Evolutionary conservation across 1,139 yeast genomes (phyloP), one percentile per base, ranked within the genome.

Genomic region (Pichia sorboxylosa): DNA sequence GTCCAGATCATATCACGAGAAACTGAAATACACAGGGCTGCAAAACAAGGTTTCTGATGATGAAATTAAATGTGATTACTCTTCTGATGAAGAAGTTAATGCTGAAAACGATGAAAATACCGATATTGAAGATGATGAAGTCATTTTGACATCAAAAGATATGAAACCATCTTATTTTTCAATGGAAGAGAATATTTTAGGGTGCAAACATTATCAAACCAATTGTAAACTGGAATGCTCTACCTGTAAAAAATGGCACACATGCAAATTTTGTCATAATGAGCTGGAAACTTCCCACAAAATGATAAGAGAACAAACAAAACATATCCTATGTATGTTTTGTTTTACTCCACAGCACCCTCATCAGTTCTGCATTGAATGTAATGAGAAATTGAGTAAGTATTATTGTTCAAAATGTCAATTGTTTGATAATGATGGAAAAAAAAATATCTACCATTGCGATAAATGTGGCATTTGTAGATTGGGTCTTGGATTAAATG

Each of bases 381-480:
- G 97, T 58, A 73, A 68, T 30, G 60, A 57, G 30, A 71, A 69
- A 34, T 63, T 85, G 51, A 85, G 94, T 14, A 63, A 69, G 36
- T 85, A 87, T 52, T 83, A 72, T 51, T 87, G 97, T 54, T 61
- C 60, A 11, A 70, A 64, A 32, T 87, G 97, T 59, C 76, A 75
- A 39, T 64, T 87, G 24, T 87, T 81, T 63, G 95, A 83, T 50
- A 80, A 84, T 49, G 94, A 84, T 48, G 69, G 75, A 13, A 61
- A 66, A 28, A 84, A 84, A 49, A 79, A 79, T 40, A 85, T 87
- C 18, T 87, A 85, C 52, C 97, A 87, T 52, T 87, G 97, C 54
- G 82, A 76, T 43, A 81, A 78, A 45, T 87, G 97, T 61, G 95
- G 94, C 0, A 83, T 87, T 34, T 87, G 97, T 51, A 69, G 96